Conservation (phyloP, 1,139 yeast genomes). For the Pichia sp. region DNA sequence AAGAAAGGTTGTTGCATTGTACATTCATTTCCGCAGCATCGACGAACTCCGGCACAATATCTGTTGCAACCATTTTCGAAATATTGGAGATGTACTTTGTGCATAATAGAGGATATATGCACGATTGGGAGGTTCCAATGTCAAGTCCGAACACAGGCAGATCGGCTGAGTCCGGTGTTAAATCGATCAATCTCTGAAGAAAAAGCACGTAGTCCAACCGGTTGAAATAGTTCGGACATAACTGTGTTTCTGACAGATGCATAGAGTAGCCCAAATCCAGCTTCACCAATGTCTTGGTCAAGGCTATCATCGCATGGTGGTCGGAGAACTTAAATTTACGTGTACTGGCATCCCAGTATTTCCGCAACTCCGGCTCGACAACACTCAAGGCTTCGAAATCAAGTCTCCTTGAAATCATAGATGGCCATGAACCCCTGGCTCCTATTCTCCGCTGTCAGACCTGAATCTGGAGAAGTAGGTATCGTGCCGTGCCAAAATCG, state of each 20-base stretch:
- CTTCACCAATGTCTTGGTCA: constrained; percentile 22
- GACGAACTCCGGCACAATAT: constrained; percentile 34
- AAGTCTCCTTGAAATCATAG: constrained; percentile 5
- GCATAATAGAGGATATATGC: constrained; percentile 39
- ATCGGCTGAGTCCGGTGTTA: not conserved
- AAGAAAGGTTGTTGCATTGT: constrained; percentile 22
- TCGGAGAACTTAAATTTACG: constrained; percentile 21
- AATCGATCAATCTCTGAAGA: constrained; percentile 16
- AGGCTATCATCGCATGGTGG: constrained; percentile 21
- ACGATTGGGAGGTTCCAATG: constrained; percentile 41
- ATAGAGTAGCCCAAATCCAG: constrained; percentile 20
- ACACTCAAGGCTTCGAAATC: not conserved
- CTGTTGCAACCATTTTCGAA: constrained; percentile 33
- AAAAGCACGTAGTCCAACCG: constrained; percentile 28
- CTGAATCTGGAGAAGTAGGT: too few species aligned
- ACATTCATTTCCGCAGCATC: constrained; percentile 27
- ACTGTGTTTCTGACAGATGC: constrained; percentile 16
- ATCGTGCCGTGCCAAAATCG: too few species aligned
- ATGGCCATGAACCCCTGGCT: too few species aligned
- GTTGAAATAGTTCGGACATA: constrained; percentile 32
- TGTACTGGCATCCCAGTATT: constrained; percentile 12
- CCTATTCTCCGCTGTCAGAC: not conserved
- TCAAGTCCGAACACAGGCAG: constrained; percentile 23
- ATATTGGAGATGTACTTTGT: constrained; percentile 16
- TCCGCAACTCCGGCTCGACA: constrained; percentile 16